Evolutionary conservation across 495 filamentous ascomycete genomes (phyloP).

Genomic region (Aspergillus indologenus): DNA sequence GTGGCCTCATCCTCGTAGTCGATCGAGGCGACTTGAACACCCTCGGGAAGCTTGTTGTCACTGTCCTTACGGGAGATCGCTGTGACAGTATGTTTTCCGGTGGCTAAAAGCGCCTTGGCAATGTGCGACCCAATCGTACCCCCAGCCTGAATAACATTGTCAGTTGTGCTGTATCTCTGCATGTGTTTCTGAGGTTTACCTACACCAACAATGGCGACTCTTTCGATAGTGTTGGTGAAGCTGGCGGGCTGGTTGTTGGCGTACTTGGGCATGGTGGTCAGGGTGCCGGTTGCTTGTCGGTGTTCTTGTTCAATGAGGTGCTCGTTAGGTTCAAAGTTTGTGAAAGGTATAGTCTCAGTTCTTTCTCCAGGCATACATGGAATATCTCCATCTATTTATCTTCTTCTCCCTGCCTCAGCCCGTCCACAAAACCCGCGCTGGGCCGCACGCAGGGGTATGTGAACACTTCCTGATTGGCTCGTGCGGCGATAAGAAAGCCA

Average conservation of each 20-base stretch:
- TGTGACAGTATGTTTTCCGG: slow-evolving; percentile 51
- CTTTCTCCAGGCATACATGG: too few species aligned
- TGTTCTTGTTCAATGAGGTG: too few species aligned
- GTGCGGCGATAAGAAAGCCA: slow-evolving; percentile 15
- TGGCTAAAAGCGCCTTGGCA: slow-evolving; percentile 45
- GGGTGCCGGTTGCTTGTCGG: slow-evolving; percentile 7
- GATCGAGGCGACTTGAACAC: slow-evolving; percentile 41
- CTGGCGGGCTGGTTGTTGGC: slow-evolving; percentile 24
- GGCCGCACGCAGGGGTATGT: slow-evolving; percentile 7
- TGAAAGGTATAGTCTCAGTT: too few species aligned
- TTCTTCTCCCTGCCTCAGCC: too few species aligned
- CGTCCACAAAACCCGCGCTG: too few species aligned
- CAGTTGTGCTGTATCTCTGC: not conserved
- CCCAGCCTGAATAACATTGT: slow-evolving; percentile 44
- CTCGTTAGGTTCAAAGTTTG: too few species aligned
- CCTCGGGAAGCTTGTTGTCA: slow-evolving; percentile 39
- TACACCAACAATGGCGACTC: slow-evolving; percentile 39
- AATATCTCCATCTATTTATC: too few species aligned
- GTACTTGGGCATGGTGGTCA: slow-evolving; percentile 13
- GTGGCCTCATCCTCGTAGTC: slow-evolving; percentile 48
- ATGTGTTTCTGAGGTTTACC: not conserved
- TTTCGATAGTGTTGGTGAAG: slow-evolving; percentile 31
- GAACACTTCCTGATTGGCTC: slow-evolving; percentile 6
- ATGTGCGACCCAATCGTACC: slow-evolving; percentile 58
- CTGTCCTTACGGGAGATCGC: slow-evolving; percentile 52